Conservation (phyloP, 169 alveolate species). For the Plasmodium relictum region DNA sequence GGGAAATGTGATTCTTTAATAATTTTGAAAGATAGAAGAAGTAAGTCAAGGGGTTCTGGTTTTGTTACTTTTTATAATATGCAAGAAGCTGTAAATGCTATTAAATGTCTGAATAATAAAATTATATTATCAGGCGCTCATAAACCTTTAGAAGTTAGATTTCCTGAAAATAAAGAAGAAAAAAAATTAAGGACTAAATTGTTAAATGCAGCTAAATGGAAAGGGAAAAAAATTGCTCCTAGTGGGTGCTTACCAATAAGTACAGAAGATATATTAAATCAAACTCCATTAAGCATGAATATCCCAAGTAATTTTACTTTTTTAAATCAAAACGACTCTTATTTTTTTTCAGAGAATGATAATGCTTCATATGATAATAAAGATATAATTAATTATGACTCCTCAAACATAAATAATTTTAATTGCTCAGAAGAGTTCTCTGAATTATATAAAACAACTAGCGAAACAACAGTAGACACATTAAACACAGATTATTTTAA, state of each 20-base stretch:
- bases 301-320: slow-evolving; percentile 32
- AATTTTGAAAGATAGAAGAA: slow-evolving; percentile 75
- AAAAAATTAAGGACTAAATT: slow-evolving; percentile 69
- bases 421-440: slow-evolving; percentile 27
- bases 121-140: slow-evolving; percentile 76
- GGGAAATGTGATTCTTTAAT: slow-evolving; percentile 75
- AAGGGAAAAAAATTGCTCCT: slow-evolving; percentile 76
- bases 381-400: slow-evolving; percentile 9
- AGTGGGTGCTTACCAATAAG: slow-evolving; percentile 73
- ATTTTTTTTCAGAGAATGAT: slow-evolving; percentile 53
- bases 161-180: slow-evolving; percentile 76
- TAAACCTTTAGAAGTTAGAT: slow-evolving; percentile 76
- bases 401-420: slow-evolving; percentile 6
- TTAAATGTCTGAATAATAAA: slow-evolving; percentile 70
- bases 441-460: slow-evolving; percentile 40
- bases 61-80: slow-evolving; percentile 76
- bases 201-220: slow-evolving; percentile 77
- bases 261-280: slow-evolving; percentile 74
- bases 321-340: slow-evolving; percentile 29
- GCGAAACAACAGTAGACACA: slow-evolving; percentile 66
- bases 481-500: slow-evolving; percentile 34
- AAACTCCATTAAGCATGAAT: slow-evolving; percentile 30
- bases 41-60: slow-evolving; percentile 77
- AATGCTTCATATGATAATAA: slow-evolving; percentile 27
- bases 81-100: slow-evolving; percentile 74